Evolutionary conservation across 257 asterid species (phyloP), one percentile per base, ranked within the genome.

Genomic region (Apocynum venetum): DNA sequence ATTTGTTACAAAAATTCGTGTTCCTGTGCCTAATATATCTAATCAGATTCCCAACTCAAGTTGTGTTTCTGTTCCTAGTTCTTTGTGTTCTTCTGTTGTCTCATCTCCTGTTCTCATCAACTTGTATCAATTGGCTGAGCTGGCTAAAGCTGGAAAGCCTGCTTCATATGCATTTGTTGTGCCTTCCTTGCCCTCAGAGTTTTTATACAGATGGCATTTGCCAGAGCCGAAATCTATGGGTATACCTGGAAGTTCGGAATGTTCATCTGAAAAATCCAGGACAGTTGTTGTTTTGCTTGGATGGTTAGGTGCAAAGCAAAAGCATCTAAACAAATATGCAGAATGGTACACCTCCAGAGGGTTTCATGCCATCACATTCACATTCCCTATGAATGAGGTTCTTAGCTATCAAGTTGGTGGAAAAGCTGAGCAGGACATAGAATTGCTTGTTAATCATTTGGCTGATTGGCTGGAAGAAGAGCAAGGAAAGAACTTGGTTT

Each of bases 401-500:
- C 89, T 95, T 14, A 87, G 93, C 25, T 95, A 93, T 86, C 89
- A 89, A 84, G 89, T 84, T 1, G 98, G 98, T 69, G 98, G 98
- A n/a, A 93, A 93, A 81, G 93, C 96, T 17, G 98, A 95, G 91
- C 82, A 88, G 79, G 94, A 93, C 72, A 82, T 93, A 56, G 91
- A 88, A 73, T 81, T 80, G 87, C 91, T 95, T 81, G 98, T 87
- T 76, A 77, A 91, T 76, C 98, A 95, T 88, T 86, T 91, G 47
- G 93, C 89, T 63, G 96, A 95, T 55, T 95, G 98, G 98, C 82
- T 95, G 89, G 98, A 94, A 70, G 98, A 91, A 81, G 97, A 94
- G 87, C 78, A 78, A 49, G 93, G 89, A 19, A 93, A 91, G 84
- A 93, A 91, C 79, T 77, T 95, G 91, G 93, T 93, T 44, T 95